Base-by-base conservation (phyloP, 495 filamentous ascomycete species). In the Tuber calosporum region DNA sequence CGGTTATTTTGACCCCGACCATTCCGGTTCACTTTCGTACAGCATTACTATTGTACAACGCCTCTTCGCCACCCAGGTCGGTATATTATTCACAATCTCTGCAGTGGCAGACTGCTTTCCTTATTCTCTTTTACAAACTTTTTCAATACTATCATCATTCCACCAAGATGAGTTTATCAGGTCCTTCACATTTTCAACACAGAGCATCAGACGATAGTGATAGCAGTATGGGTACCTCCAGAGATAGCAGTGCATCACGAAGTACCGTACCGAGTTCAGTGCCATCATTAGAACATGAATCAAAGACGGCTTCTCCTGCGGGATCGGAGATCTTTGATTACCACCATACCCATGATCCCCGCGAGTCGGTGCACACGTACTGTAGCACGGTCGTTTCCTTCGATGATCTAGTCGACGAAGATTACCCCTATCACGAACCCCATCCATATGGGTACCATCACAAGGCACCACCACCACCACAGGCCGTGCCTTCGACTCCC, bases 351-450 rank as follows among this genome's bases (percentile, higher is more conserved):
- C 43, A 41, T 34, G 72, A 86, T 58, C 86, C 89, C 38, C 87
- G 87, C 48, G 87, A 88, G 58, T 94, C 93, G 1, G 86, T 87
- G 70, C 91, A 93, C 72, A 96, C 92, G 2, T 94, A 93, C 80
- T 89, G 89, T 75, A 96, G 93, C 15, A 92, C 90, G 0, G 86
- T 86, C 40, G 84, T 86, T 22, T 92, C 91, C 6, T 84, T 85
- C 26, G 87, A 89, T 67, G 89, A 91, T 1, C 81, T 87, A 15
- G 81, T 82, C 20, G 88, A 92, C 69, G 86, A 89, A 73, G 82
- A 84, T 37, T 82, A 79, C 41, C 83, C 86, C 26, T 86, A 86
- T 38, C 84, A 86, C 75, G 84, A 87, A 72, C 26, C 26, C 53
- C 53, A 62, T 34, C 26, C 53, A 62, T 86, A 87, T 45, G 84